A percentile compares a stretch with the other conserved stretches of the same genome.
Conservation (phyloP, 257 asterid species). For the Phtheirospermum japonicum region DNA sequence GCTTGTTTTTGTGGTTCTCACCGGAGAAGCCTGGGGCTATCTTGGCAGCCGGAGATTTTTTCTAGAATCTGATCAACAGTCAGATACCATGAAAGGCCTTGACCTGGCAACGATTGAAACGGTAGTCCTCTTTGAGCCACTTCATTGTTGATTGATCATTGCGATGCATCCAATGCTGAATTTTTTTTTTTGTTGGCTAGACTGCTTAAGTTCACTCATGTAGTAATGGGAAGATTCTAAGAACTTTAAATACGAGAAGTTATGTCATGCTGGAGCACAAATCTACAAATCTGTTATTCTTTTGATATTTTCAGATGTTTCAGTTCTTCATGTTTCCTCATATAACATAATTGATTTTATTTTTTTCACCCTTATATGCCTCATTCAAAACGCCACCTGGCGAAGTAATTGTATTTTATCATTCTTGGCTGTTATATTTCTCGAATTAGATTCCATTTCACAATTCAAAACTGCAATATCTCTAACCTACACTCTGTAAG, state of each 20-base stretch:
- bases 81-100: slow-evolving; percentile 70
- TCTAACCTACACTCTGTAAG: no score
- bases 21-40: slow-evolving; percentile 99
- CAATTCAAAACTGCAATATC: no score
- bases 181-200: slow-evolving; percentile 12
- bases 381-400: no score
- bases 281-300: background rate
- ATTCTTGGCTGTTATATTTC: no score
- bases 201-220: slow-evolving; percentile 1
- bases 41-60: slow-evolving; percentile 93
- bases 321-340: no score
- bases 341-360: no score
- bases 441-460: no score
- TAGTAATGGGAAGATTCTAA: slow-evolving; percentile 10
- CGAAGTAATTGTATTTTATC: no score
- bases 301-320: slow-evolving; percentile 16
- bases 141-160: slow-evolving; percentile 10
- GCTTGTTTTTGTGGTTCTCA: slow-evolving; percentile 90
- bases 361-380: no score
- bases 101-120: slow-evolving; percentile 62
- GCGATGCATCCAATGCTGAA: slow-evolving; percentile 8
- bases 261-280: slow-evolving; percentile 22
- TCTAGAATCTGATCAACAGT: slow-evolving; percentile 71
- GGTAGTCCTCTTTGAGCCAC: slow-evolving; percentile 48
- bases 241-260: slow-evolving; percentile 8